Percentiles rank a stretch among this genome's conserved stretches.
These are phyloP conservation scores for Huntiella bhutanensis DNA, from an alignment of 2,329 filamentous ascomycete genomes.

Conservation along the genomic window DNA sequence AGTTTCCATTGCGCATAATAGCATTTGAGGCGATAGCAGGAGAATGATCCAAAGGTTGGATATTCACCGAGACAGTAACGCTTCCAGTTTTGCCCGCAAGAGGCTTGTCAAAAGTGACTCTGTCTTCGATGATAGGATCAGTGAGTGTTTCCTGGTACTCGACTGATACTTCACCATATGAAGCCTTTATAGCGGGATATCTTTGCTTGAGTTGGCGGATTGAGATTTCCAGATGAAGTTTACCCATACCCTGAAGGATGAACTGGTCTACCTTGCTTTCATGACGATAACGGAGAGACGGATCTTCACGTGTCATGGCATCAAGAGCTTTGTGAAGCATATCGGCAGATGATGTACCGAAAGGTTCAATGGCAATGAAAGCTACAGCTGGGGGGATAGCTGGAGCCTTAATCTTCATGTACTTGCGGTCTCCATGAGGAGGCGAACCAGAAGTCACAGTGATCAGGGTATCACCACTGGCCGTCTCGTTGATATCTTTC, in stretches of 20 bases:
- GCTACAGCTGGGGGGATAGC: constrained; percentile 85
- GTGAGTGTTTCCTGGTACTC: constrained; percentile 78
- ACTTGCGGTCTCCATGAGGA: constrained; percentile 49
- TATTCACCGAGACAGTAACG: constrained; percentile 50
- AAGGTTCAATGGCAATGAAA: constrained; percentile 78
- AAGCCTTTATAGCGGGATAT: constrained; percentile 51
- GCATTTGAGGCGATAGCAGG: constrained; percentile 21
- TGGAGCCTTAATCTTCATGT: constrained; percentile 69
- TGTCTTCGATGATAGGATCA: constrained; percentile 33
- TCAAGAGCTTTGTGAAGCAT: constrained; percentile 57
- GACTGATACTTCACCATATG: constrained; percentile 84
- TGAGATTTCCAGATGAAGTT: constrained; percentile 86
- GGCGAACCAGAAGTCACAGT: constrained; percentile 44
- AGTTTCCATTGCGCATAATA: constrained; percentile 50
- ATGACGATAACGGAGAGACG: constrained; percentile 65
- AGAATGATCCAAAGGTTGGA: constrained; percentile 38
- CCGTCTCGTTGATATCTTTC: constrained; percentile 70
- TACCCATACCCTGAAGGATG: constrained; percentile 87
- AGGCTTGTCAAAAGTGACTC: constrained; percentile 53
- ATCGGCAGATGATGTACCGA: constrained; percentile 61
- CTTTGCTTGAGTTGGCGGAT: constrained; percentile 73
- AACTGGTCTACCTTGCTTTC: constrained; percentile 89
- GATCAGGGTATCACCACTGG: constrained; percentile 83
- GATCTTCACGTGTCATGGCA: constrained; percentile 74
- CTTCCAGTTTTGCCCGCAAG: constrained; percentile 64